phyloP scores from a whole-genome alignment of 1,284 basidiomycete species.

The Xanthoconium separans region DNA sequence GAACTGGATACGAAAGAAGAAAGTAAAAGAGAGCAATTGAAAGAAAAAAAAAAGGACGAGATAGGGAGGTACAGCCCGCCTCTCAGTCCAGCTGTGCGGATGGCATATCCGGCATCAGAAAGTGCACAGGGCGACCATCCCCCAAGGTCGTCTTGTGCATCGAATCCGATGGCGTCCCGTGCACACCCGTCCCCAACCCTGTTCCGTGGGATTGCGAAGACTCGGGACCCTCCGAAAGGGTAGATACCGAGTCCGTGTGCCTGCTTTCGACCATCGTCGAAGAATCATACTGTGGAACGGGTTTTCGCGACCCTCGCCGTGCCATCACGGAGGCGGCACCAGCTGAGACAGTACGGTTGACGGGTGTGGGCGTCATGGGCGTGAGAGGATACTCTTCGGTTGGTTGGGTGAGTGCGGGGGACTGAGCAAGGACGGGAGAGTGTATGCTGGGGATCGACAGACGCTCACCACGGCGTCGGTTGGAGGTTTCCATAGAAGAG shows the following conservation, averaged over 20 bases:
- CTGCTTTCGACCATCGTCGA: slow-evolving; percentile 23
- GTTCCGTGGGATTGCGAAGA: slow-evolving; percentile 33
- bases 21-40: background rate
- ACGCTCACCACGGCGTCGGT: slow-evolving; percentile 26
- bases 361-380: slow-evolving; percentile 17
- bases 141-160: slow-evolving; percentile 21
- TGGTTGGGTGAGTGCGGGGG: slow-evolving; percentile 5
- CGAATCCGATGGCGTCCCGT: slow-evolving; percentile 26
- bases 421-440: slow-evolving; percentile 14
- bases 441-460: slow-evolving; percentile 31
- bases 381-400: slow-evolving; percentile 28
- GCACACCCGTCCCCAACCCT: slow-evolving; percentile 9
- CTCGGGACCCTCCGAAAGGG: slow-evolving; percentile 21
- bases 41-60: background rate
- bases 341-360: slow-evolving; percentile 26
- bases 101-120: slow-evolving; percentile 44
- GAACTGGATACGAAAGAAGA: slow-evolving; percentile 1
- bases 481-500: slow-evolving; percentile 31
- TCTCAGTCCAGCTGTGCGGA: slow-evolving; percentile 28
- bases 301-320: slow-evolving; percentile 41
- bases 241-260: slow-evolving; percentile 22
- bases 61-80: slow-evolving; percentile 6
- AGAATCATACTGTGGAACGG: slow-evolving; percentile 44
- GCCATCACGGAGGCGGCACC: slow-evolving; percentile 13
- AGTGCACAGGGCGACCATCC: slow-evolving; percentile 33